These are phyloP conservation scores for Blepharisma japonicum DNA, from an alignment of 73 alveolate species.

Conservation along the genomic window DNA sequence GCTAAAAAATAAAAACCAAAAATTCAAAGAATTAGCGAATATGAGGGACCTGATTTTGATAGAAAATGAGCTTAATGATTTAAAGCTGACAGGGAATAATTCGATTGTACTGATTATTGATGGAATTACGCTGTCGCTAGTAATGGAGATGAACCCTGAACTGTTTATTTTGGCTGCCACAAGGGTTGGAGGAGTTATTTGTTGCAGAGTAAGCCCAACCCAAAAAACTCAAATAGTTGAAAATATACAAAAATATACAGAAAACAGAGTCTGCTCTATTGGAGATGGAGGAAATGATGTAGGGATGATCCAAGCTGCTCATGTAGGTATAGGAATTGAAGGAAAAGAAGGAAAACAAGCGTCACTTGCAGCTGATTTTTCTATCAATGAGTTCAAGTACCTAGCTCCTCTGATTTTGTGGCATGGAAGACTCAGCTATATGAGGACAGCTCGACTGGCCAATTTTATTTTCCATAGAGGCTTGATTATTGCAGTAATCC, in stretches of 20 bases:
- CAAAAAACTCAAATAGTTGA: conserved; percentile 85
- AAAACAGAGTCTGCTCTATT: conserved; percentile 74
- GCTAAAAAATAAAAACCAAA: conserved; percentile 70
- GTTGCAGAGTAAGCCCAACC: conserved; percentile 95
- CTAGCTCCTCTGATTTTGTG: conserved; percentile 79
- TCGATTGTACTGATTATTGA: not conserved
- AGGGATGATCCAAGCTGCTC: conserved; percentile 82
- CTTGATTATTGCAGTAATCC: conserved; percentile 82
- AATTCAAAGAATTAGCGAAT: conserved; percentile 43
- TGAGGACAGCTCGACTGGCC: conserved; percentile 63
- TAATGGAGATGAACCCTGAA: conserved; percentile 47
- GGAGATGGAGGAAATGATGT: conserved; percentile 99
- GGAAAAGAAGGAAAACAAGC: conserved; percentile 96
- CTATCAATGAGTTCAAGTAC: conserved; percentile 72
- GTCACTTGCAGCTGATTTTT: conserved; percentile 83
- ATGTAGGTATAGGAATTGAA: conserved; percentile 91
- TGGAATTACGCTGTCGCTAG: conserved; percentile 34
- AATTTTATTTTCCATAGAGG: conserved; percentile 89
- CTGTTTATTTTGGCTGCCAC: conserved; percentile 48
- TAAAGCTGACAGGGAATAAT: too few relatives aligned
- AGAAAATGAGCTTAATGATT: too few relatives aligned
- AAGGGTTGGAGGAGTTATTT: conserved; percentile 53
- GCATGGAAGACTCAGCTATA: conserved; percentile 95
- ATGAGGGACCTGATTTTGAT: too few relatives aligned
- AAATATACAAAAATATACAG: conserved; percentile 63